phyloP scores from a whole-genome alignment of 345 rosid species.

The Crucihimalaya himalaica region DNA sequence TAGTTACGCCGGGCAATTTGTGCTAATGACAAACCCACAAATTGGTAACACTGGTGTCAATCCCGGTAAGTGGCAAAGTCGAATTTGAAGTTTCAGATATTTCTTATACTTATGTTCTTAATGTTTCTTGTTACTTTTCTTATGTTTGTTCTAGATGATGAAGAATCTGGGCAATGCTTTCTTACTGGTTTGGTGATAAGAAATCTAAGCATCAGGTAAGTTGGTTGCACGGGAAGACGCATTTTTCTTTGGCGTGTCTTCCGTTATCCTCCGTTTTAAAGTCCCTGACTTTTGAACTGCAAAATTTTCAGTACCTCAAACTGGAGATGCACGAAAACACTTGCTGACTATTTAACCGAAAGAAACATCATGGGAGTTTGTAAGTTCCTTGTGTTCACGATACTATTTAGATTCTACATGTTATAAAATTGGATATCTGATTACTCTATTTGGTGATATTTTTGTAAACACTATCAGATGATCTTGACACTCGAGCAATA shows the following conservation, averaged over 20 bases:
- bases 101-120: neutral
- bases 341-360: constrained; percentile 79
- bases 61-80: constrained; percentile 56
- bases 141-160: constrained; percentile 62
- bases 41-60: constrained; percentile 97
- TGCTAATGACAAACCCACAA: constrained; percentile 95
- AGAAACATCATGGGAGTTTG: constrained; percentile 90
- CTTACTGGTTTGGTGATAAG: constrained; percentile 91
- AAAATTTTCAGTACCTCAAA: constrained; percentile 69
- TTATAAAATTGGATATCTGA: constrained; percentile 10
- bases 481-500: constrained; percentile 95
- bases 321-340: constrained; percentile 81
- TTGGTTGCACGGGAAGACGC: neutral
- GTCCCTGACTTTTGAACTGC: neutral
- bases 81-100: neutral
- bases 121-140: neutral
- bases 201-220: constrained; percentile 73
- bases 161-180: constrained; percentile 82
- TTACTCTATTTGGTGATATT: neutral
- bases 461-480: constrained; percentile 52
- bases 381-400: constrained; percentile 7
- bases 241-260: neutral
- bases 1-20: constrained; percentile 97
- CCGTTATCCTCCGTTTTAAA: neutral
- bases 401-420: neutral